Evolutionary conservation across 2,329 filamentous ascomycete genomes (phyloP), one percentile per base, ranked within the genome.

Genomic region (Aureobasidium uvarum): DNA sequence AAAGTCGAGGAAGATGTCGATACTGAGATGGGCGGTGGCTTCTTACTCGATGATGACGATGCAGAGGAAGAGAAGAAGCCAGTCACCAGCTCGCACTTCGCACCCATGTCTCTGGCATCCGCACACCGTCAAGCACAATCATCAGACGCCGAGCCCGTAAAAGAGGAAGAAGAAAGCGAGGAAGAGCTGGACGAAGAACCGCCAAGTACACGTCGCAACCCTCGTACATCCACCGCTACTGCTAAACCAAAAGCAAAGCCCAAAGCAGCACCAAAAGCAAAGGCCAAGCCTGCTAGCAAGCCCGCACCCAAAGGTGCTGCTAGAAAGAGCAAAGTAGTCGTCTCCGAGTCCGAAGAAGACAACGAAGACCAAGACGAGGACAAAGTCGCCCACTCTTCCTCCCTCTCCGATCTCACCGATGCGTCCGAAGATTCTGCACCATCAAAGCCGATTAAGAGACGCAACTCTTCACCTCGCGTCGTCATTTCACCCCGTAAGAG

Each of bases 31-130:
- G 58, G 66, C 52, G 52, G 63, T 64, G 56, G 65, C 67, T 14
- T 68, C 66, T 0, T 67, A 69, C 66, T 72, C 69, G 33, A 72
- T 70, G 14, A 67, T 70, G 59, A 74, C 70, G 54, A 58, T 5
- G 14, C 66, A 70, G 73, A 43, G 67, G 68, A 38, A 58, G 70
- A 63, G 68, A 73, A 66, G 68, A 68, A 31, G 52, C 62, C 65
- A n/a, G 48, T 36, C 69, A 71, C 1, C 31, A 54, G 41, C 31
- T 58, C 62, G 18, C 62, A 66, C 38, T 72, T 70, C 55, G 74
- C 70, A 3, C 77, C 77, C 0, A 75, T 76, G 16, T 78, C 76
- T 0, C 71, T 79, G 0, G 72, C 73, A 14, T 72, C 76, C 1
- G 70, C 74, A 7, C 69, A 74, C 41, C 46, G 50, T 18, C 63